A percentile compares a stretch with the other conserved stretches of the same genome.
Conservation (phyloP, 495 filamentous ascomycete species). For the Podospora bellae-mahoneyi region DNA sequence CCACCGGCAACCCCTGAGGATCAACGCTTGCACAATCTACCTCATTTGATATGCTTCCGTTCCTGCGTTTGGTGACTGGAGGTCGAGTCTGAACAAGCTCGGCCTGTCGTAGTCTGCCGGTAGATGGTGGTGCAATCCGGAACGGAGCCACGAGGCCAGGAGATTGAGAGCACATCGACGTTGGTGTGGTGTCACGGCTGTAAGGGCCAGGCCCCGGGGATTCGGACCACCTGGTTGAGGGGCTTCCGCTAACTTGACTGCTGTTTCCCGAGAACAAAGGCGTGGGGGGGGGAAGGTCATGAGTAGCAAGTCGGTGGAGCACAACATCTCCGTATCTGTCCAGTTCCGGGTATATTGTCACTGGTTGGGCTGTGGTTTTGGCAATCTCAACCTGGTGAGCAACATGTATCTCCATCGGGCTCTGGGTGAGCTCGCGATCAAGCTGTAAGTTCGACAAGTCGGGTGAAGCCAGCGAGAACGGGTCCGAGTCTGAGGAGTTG, state of each 20-base stretch:
- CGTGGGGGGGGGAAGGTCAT: constrained; percentile 64
- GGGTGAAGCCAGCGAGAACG: constrained; percentile 31
- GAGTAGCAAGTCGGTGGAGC: constrained; percentile 49
- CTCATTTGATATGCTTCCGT: constrained; percentile 52
- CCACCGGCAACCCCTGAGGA: constrained; percentile 57
- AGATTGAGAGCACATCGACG: constrained; percentile 95
- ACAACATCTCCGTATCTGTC: constrained; percentile 51
- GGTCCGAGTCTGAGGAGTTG: constrained; percentile 40
- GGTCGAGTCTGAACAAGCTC: constrained; percentile 61
- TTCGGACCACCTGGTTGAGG: constrained; percentile 90
- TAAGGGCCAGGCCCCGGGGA: constrained; percentile 79
- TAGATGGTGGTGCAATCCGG: constrained; percentile 48
- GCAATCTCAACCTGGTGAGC: constrained; percentile 37
- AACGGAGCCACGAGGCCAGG: constrained; percentile 65
- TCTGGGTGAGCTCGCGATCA: constrained; percentile 40
- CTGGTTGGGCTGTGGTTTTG: constrained; percentile 32
- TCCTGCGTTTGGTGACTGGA: constrained; percentile 60
- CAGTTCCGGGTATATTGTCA: constrained; percentile 50
- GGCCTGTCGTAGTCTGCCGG: constrained; percentile 56
- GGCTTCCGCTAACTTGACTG: constrained; percentile 65
- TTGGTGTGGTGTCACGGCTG: constrained; percentile 88
- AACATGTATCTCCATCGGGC: constrained; percentile 37
- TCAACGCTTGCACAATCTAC: constrained; percentile 46
- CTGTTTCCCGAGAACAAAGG: constrained; percentile 55
- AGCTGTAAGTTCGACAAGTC: constrained; percentile 30